phyloP scores from a whole-genome alignment of 371 early-diverging fungal genomes.

The Furculomyces boomerangus region DNA sequence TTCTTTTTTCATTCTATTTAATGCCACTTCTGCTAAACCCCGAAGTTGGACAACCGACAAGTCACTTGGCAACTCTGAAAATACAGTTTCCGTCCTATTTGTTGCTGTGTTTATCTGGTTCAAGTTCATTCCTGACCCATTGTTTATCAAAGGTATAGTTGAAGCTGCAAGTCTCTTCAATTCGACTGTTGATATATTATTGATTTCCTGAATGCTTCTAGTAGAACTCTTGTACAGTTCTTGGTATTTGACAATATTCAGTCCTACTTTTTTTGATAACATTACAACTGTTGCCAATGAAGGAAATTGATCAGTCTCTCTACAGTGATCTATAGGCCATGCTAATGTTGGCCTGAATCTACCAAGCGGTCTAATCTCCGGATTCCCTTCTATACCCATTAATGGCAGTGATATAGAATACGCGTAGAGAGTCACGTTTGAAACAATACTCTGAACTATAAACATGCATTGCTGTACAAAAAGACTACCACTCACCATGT shows the following conservation, averaged over 20 bases:
- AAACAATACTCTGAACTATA: background rate
- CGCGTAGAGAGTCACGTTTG: background rate
- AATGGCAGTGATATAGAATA: background rate
- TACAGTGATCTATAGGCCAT: slow-evolving; percentile 22
- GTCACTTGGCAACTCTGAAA: background rate
- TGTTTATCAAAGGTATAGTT: slow-evolving; percentile 10
- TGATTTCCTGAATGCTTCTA: slow-evolving; percentile 1
- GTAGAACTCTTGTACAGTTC: slow-evolving; percentile 6
- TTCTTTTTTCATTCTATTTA: background rate
- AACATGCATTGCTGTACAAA: background rate
- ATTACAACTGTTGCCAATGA: slow-evolving; percentile 19
- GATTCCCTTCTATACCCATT: background rate
- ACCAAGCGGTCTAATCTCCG: background rate
- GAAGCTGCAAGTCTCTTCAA: slow-evolving; percentile 13
- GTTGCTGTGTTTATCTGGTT: slow-evolving; percentile 3
- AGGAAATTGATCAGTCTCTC: slow-evolving; percentile 20
- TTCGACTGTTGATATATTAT: slow-evolving; percentile 15
- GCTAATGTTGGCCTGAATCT: slow-evolving; percentile 20
- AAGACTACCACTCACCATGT: too few species aligned
- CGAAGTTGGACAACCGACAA: background rate
- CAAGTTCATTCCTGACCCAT: slow-evolving; percentile 8
- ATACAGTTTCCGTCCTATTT: background rate
- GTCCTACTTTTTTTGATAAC: slow-evolving; percentile 10
- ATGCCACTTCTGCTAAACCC: background rate
- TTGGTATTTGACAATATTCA: slow-evolving; percentile 10